These are phyloP conservation scores for Didymosphaeria variabile DNA, from an alignment of 2,329 filamentous ascomycete species.

Conservation along the genomic window DNA sequence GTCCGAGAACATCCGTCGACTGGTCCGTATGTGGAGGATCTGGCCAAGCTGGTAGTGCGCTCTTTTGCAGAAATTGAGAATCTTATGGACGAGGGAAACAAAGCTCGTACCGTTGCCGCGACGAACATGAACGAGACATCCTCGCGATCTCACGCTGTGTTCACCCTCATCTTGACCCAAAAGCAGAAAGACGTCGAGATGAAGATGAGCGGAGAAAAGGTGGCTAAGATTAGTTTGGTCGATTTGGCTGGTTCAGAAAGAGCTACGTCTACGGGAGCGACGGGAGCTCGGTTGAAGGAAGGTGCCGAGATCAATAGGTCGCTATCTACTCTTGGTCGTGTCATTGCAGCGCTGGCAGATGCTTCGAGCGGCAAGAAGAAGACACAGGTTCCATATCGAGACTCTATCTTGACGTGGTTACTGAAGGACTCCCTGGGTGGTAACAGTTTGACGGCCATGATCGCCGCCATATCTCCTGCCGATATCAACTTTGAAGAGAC, in stretches of 20 bases:
- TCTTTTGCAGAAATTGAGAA: constrained; percentile 96
- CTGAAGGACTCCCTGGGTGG: constrained; percentile 96
- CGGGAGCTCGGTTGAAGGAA: constrained; percentile 92
- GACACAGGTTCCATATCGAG: constrained; percentile 91
- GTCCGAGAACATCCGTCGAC: constrained; percentile 98
- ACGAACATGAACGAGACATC: constrained; percentile 99
- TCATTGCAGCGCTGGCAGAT: constrained; percentile 95
- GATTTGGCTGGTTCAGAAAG: constrained; percentile 97
- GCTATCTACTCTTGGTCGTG: constrained; percentile 92
- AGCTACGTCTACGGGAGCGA: constrained; percentile 96
- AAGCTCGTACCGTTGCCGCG: constrained; percentile 94
- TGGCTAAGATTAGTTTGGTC: constrained; percentile 96
- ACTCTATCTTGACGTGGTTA: constrained; percentile 95
- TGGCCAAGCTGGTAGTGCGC: constrained; percentile 92
- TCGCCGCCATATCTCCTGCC: constrained; percentile 96
- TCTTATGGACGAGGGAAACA: constrained; percentile 99
- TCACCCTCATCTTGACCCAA: constrained; percentile 94
- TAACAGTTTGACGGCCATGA: constrained; percentile 99
- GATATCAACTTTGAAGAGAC: constrained; percentile 99
- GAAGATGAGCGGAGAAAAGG: constrained; percentile 97
- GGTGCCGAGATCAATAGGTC: constrained; percentile 99
- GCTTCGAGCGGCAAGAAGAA: constrained; percentile 86
- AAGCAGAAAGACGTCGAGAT: constrained; percentile 91
- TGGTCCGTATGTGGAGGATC: constrained; percentile 96
- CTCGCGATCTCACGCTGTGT: constrained; percentile 97